Evolutionary conservation across 192 early-diverging fungal species (phyloP).

Genomic region (Backusella sp.): DNA sequence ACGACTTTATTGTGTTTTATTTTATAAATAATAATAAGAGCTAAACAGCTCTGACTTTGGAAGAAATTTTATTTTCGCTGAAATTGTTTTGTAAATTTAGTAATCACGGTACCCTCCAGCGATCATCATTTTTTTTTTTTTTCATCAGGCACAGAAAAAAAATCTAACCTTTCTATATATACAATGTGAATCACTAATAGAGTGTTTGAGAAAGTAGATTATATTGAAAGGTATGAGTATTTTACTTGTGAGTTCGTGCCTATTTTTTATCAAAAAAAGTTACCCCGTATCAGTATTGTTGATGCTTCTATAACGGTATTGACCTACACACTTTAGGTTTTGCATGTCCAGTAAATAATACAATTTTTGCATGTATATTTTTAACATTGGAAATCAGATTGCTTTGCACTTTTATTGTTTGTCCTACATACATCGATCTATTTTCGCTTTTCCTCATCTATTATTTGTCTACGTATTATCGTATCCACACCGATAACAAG

Average conservation of each 20-base stretch:
- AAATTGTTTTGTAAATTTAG: neutral
- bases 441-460: neutral
- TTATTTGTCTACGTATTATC: neutral
- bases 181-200: no score
- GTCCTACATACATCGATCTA: neutral
- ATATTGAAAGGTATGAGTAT: neutral
- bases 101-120: neutral
- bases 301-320: neutral
- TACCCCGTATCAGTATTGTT: neutral
- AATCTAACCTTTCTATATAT: neutral
- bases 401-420: neutral
- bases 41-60: neutral
- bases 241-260: neutral
- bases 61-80: neutral
- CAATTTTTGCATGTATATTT: constrained; percentile 1
- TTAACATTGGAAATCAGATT: neutral
- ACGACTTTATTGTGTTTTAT: no score
- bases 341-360: neutral
- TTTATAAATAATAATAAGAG: neutral
- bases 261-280: neutral
- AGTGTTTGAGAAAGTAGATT: no score
- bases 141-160: neutral
- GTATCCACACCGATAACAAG: neutral
- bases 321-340: neutral
- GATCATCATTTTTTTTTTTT: neutral